These are phyloP conservation scores for Akanthomyces uredinophilus DNA, from an alignment of 2,329 filamentous ascomycete genomes.

Conservation along the genomic window DNA sequence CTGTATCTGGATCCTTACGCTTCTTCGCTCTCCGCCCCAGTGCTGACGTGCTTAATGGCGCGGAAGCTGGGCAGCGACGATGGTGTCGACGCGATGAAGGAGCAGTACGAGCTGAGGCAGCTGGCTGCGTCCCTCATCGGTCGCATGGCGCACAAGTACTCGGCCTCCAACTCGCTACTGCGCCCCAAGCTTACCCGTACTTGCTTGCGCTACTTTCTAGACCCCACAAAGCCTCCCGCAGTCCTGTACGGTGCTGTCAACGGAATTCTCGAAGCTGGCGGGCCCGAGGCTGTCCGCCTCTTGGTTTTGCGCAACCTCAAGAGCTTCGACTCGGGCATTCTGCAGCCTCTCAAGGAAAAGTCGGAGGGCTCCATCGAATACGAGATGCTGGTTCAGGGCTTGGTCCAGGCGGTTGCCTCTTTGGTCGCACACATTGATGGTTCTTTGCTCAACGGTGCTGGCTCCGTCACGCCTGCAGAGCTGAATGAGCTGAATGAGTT, in stretches of 20 bases:
- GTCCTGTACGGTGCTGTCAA: conserved; percentile 86
- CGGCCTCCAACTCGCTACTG: conserved; percentile 72
- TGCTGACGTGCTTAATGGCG: conserved; percentile 80
- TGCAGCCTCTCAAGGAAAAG: conserved; percentile 49
- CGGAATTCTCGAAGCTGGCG: conserved; percentile 74
- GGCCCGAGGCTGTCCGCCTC: conserved; percentile 52
- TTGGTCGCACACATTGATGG: conserved; percentile 32
- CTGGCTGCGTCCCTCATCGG: conserved; percentile 77
- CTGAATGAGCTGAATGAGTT: conserved; percentile 47
- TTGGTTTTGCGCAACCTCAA: conserved; percentile 53
- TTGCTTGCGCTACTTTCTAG: conserved; percentile 86
- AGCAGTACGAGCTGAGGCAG: conserved; percentile 77
- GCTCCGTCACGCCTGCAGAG: conserved; percentile 31
- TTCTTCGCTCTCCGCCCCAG: conserved; percentile 69
- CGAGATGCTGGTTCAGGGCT: conserved; percentile 51
- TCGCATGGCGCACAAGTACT: conserved; percentile 75
- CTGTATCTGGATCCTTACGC: conserved; percentile 65
- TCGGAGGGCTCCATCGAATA: conserved; percentile 46
- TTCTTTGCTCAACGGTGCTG: conserved; percentile 37
- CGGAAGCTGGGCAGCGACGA: conserved; percentile 66
- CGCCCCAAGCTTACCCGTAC: conserved; percentile 88
- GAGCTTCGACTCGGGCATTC: conserved; percentile 47
- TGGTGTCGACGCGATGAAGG: conserved; percentile 46
- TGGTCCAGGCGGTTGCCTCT: conserved; percentile 48
- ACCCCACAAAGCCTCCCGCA: conserved; percentile 74